Conservation (phyloP, 2,329 filamentous ascomycete genomes). For the Aspergillus sp. region DNA sequence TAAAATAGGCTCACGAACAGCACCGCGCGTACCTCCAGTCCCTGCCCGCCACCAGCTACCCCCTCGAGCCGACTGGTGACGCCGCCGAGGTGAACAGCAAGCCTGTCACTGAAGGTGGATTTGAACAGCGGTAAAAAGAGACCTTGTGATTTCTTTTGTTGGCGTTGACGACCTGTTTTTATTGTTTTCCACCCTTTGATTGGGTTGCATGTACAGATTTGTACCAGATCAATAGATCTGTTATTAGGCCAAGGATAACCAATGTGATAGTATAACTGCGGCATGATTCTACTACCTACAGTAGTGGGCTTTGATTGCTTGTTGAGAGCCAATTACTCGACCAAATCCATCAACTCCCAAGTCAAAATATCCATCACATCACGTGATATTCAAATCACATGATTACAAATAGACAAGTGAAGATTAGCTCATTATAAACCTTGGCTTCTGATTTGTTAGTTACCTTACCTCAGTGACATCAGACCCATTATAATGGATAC, state of each 20-base stretch:
- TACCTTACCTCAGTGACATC: too few species aligned
- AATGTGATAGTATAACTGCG: too few species aligned
- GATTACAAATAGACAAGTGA: too few species aligned
- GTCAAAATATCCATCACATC: too few species aligned
- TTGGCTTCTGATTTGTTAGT: too few species aligned
- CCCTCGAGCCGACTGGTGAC: conserved; percentile 60
- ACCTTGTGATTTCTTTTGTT: conserved; percentile 25
- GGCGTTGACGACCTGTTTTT: conserved; percentile 30
- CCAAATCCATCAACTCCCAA: neutral
- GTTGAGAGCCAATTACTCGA: neutral
- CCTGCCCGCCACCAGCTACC: conserved; percentile 74
- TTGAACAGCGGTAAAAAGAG: conserved; percentile 54
- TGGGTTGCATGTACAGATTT: conserved; percentile 32
- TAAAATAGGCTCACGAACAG: conserved; percentile 75
- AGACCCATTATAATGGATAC: too few species aligned
- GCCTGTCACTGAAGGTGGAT: conserved; percentile 53
- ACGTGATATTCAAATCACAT: too few species aligned
- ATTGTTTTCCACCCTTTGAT: conserved; percentile 15
- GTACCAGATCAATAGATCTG: conserved; percentile 28
- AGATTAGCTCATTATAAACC: too few species aligned
- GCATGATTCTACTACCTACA: neutral
- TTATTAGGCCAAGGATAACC: conserved; percentile 3
- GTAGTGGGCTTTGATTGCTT: neutral
- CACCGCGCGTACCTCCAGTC: conserved; percentile 81
- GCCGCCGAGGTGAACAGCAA: conserved; percentile 56